Evolutionary conservation across 305 asterid species (phyloP), one percentile per base, ranked within the genome.

Genomic region (Plantago lanceolata): DNA sequence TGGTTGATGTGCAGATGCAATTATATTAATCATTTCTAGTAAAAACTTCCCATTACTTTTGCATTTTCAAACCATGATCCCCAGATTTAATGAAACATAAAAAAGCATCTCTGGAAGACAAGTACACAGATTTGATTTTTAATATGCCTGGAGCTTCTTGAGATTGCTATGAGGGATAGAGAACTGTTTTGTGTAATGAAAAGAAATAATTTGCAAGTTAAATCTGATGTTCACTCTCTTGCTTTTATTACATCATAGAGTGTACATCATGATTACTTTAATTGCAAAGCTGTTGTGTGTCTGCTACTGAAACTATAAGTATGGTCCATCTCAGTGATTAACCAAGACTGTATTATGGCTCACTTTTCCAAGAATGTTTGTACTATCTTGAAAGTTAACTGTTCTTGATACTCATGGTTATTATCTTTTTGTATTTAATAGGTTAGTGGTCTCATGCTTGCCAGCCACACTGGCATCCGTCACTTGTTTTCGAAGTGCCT

Each of bases 371-470:
- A 9, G 33, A 52, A 33, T 33, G 40, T 33, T 33, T 7, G 9
- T 15, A 40, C n/a, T 11, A 43, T 17, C 48, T 50, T 57, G 59
- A 59, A 57, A 33, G 26, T 45, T 19, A 53, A 9, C 11, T 54
- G 52, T 48, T 19, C 24, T 13, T 29, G 48, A 26, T 43, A 56
- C 57, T 15, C 50, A 17, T 28, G 15, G 21, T 60, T 48, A 58
- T 68, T 20, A 71, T 21, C 51, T 66, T 54, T 56, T 78, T 69
- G 35, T 20, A 49, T 61, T 54, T 75, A 1, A 70, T 66, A 93
- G 99, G 99, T 94, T 65, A 94, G 96, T 65, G 99, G 99, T 54
- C 89, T 94, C 73, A 94, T 94, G 97, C 84, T 94, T 62, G 99
- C 99, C 63, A 94, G 99, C 75, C 95, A 94, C 71, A 94, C 99